Evolutionary conservation across 495 filamentous ascomycete genomes (phyloP), one percentile per base, ranked within the genome.

Genomic region (Chlorociboria aeruginascens): DNA sequence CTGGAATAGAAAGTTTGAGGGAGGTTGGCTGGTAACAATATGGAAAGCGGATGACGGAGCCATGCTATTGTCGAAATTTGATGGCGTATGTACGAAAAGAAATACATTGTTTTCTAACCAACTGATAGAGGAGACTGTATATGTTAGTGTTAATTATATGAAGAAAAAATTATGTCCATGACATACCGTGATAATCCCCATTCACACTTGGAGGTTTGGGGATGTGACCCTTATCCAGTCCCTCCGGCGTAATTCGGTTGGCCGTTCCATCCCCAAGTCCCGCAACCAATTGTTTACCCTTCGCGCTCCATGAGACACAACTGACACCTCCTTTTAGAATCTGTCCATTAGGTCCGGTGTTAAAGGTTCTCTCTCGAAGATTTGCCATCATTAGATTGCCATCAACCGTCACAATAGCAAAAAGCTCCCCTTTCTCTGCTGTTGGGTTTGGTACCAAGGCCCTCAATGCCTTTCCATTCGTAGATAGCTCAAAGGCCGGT

Each of bases 41-140:
- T 93, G 81, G 53, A 83, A 92, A 7, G 70, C 71, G 0, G 86
- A 83, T 8, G 71, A 63, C 6, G 76, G 76, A 37, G 70, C 73
- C 46, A 66, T 67, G 29, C 73, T 69, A 50, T 72, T 73, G 42
- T 80, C 74, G 7, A 69, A 66, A 37, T 72, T 57, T 40, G 74
- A 72, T 3, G 81, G 76, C 7, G 80, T 89, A 61, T 95, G 82
- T 11, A 85, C 74, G 33, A 78, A 70, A 20, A 96, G 69, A 59
- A 97, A 95, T 8, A 90, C 63, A 62, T 93, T 65, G 51, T 92
- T 94, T 58, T 89, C 85, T 6, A 97, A 71, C 93, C 93, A 99
- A 29, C 70, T 70, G 42, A 97, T 69, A 9, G 85, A 82, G n/a
- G 87, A 86, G 6, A 94, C 86, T 89, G 25, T 9, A 32, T 6